phyloP scores from a whole-genome alignment of 2,329 filamentous ascomycete species.

The Claviceps quebecensis region DNA sequence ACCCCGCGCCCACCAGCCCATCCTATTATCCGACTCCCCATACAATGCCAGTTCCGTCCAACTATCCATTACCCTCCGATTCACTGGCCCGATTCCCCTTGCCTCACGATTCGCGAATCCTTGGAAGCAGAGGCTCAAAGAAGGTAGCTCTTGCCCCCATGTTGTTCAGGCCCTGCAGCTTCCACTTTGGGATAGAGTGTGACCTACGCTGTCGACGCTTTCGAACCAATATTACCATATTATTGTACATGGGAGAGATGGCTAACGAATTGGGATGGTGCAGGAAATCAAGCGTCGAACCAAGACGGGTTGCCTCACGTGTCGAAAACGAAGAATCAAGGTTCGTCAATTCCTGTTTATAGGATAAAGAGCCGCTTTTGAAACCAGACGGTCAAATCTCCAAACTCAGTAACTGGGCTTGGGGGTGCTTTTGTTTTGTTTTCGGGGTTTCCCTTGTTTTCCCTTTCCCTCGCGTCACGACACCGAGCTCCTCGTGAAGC shows the following conservation, averaged over 20 bases:
- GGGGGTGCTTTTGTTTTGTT: slow-evolving; percentile 6
- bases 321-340: slow-evolving; percentile 48
- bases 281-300: slow-evolving; percentile 50
- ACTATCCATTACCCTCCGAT: slow-evolving; percentile 30
- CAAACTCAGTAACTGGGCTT: no score
- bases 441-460: neutral
- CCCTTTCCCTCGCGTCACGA: neutral
- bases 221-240: neutral
- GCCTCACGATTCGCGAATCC: slow-evolving; percentile 33
- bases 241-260: neutral
- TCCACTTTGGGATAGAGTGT: no score
- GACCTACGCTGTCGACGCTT: neutral
- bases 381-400: no score
- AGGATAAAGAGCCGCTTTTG: no score
- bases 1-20: slow-evolving; percentile 18
- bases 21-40: slow-evolving; percentile 29
- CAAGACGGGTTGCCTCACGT: slow-evolving; percentile 49
- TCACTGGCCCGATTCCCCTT: slow-evolving; percentile 31
- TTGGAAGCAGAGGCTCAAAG: slow-evolving; percentile 37
- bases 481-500: neutral
- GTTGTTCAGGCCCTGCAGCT: neutral
- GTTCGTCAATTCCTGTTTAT: slow-evolving; percentile 23
- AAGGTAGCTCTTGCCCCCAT: slow-evolving; percentile 31
- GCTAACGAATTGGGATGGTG: slow-evolving; percentile 4
- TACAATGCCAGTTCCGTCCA: slow-evolving; percentile 19